phyloP scores from a whole-genome alignment of 768 basidiomycete genomes.

The Tulasnella sp. region DNA sequence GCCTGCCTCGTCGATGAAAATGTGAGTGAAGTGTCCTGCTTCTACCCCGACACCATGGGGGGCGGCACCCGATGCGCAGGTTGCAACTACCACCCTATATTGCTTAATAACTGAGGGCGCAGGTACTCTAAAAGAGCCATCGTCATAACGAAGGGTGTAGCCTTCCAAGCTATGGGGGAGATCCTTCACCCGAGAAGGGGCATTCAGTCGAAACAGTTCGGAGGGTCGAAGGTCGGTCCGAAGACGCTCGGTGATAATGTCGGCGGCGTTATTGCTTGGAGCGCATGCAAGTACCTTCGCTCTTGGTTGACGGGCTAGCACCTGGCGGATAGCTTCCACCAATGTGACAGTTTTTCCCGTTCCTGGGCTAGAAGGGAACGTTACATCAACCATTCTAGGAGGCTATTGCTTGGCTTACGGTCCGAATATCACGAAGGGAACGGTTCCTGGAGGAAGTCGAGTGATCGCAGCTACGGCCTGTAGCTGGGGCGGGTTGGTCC shows the following conservation, averaged over 20 bases:
- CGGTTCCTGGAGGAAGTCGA: neutral
- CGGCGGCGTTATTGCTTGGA: constrained; percentile 19
- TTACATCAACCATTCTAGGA: too few species aligned
- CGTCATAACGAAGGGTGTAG: neutral
- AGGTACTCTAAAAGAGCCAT: constrained; percentile 35
- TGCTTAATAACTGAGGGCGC: constrained; percentile 39
- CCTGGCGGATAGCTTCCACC: constrained; percentile 17
- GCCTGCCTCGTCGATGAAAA: constrained; percentile 69
- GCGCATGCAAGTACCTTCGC: constrained; percentile 21
- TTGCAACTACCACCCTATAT: constrained; percentile 58
- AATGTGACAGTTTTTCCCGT: constrained; percentile 24
- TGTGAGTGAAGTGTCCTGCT: constrained; percentile 60
- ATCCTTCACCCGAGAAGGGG: constrained; percentile 22
- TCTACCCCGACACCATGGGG: constrained; percentile 53
- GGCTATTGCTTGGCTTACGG: neutral
- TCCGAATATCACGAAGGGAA: constrained; percentile 20
- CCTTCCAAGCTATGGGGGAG: neutral
- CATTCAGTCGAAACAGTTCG: constrained; percentile 29
- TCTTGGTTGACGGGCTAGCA: neutral
- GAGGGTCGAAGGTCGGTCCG: neutral
- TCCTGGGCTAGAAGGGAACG: constrained; percentile 6
- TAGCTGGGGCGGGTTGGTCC: constrained; percentile 4
- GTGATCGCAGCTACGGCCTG: constrained; percentile 9
- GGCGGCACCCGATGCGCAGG: constrained; percentile 60
- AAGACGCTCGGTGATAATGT: constrained; percentile 24